A percentile compares a stretch with the other conserved stretches of the same genome.
Conservation (phyloP, 1,139 yeast species). For the Yamadazyma songkhlaensis region DNA sequence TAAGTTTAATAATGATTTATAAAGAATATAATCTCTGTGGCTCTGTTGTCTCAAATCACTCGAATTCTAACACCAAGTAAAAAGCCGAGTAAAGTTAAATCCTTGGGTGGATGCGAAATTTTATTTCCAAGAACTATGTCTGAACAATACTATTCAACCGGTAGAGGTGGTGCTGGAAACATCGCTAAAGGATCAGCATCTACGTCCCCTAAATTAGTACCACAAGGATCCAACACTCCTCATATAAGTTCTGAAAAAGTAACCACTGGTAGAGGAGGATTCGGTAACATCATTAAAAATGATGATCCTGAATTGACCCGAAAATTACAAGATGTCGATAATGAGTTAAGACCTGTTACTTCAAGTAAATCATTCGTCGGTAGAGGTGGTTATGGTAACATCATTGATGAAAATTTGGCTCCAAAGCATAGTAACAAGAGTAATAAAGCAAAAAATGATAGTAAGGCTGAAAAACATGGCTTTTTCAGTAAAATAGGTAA, state of each 20-base stretch:
- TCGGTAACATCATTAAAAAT: conserved; percentile 72
- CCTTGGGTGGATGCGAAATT: conserved; percentile 1
- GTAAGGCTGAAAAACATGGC: conserved; percentile 22
- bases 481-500: conserved; percentile 32
- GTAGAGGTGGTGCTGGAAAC: conserved; percentile 83
- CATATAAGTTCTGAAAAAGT: conserved; percentile 54
- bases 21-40: too few relatives aligned
- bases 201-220: conserved; percentile 54
- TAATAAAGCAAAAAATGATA: conserved; percentile 1
- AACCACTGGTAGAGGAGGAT: conserved; percentile 81
- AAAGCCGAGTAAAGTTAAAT: neutral
- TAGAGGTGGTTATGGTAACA: conserved; percentile 52
- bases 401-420: conserved; percentile 24
- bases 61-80: neutral
- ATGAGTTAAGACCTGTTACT: conserved; percentile 35
- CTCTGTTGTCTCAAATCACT: too few relatives aligned
- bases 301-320: conserved; percentile 61
- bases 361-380: conserved; percentile 43
- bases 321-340: conserved; percentile 68
- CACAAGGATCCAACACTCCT: conserved; percentile 67
- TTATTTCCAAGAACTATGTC: conserved; percentile 4
- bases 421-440: conserved; percentile 25
- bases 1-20: neutral
- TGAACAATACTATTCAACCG: conserved; percentile 55
- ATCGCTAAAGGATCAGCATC: conserved; percentile 25